phyloP scores from a whole-genome alignment of 2,329 filamentous ascomycete genomes.

The Aspergillus thermomutatus region DNA sequence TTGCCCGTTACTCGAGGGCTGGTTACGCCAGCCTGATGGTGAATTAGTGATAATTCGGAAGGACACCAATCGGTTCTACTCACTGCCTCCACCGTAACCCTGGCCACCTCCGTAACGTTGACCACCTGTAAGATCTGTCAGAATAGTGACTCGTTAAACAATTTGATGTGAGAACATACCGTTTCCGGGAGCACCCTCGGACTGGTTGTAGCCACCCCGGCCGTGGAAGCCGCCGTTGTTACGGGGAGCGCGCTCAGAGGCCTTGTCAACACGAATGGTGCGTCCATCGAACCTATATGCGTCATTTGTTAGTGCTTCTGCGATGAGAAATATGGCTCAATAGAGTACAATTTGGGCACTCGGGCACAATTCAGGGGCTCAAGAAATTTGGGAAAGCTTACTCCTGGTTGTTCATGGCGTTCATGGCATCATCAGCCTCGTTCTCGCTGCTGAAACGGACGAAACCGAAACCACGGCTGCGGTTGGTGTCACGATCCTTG shows the following conservation, averaged over 20 bases:
- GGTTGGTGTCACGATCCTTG: conserved; percentile 93
- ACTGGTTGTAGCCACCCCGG: conserved; percentile 46
- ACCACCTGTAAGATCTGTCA: neutral
- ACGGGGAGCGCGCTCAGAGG: conserved; percentile 71
- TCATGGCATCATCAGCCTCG: conserved; percentile 43
- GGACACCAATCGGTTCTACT: neutral
- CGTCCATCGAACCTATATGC: conserved; percentile 80
- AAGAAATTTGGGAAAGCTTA: conserved; percentile 47
- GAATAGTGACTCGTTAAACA: neutral
- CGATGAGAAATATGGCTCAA: conserved; percentile 13
- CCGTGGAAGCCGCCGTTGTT: conserved; percentile 48
- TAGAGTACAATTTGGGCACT: neutral
- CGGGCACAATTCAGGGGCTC: neutral
- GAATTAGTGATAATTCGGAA: neutral
- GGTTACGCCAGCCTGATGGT: neutral
- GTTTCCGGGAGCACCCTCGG: conserved; percentile 26
- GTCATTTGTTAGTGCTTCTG: conserved; percentile 10
- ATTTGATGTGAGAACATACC: conserved; percentile 8
- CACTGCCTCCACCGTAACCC: neutral
- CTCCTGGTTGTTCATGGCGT: conserved; percentile 58
- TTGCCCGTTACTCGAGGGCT: neutral
- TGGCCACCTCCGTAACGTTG: neutral
- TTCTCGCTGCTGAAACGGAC: conserved; percentile 68
- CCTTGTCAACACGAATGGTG: conserved; percentile 92
- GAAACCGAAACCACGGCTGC: conserved; percentile 96